Base-by-base conservation (phyloP, 2,329 filamentous ascomycete genomes). In the Pezizomycotina sp. region DNA sequence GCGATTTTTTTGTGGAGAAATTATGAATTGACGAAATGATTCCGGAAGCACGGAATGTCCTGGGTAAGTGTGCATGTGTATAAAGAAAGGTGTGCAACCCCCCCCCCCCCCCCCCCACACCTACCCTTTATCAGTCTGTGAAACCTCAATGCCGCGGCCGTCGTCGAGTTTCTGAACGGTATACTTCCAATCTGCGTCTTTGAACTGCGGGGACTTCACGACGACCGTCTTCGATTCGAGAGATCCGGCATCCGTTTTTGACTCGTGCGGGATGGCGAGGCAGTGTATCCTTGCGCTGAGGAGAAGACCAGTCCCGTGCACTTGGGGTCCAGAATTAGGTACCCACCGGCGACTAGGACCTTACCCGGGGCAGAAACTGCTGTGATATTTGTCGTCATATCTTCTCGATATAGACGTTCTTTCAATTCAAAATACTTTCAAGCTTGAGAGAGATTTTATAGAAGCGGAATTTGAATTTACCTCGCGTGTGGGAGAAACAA, bases 341-440 rank as follows among this genome's bases (percentile, higher is more conserved):
- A 98, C 44, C 89, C 89, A 46, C 89, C 89, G 3, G 86, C 82
- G 35, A 95, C 69, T 47, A 98, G 70, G 43, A 98, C 89, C 63
- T 98, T 98, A 50, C 89, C 89, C 12, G 89, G 89, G 14, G 89
- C 86, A 46, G 89, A 95, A 48, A 92, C 71, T 53, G 74, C 76
- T n/a, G n/a, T n/a, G n/a, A n/a, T n/a, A n/a, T n/a, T n/a, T n/a
- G n/a, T n/a, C n/a, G n/a, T n/a, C n/a, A n/a, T n/a, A n/a, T n/a
- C n/a, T n/a, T n/a, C n/a, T n/a, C n/a, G n/a, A n/a, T n/a, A n/a
- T n/a, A n/a, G n/a, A n/a, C n/a, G n/a, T n/a, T n/a, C n/a, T n/a
- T n/a, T n/a, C n/a, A n/a, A n/a, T n/a, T n/a, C n/a, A n/a, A n/a
- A n/a, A n/a, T n/a, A n/a, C n/a, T n/a, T n/a, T n/a, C n/a, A n/a